A percentile compares a stretch with the other conserved stretches of the same genome.
These are phyloP conservation scores for Phytophthora chlamydospora DNA, from an alignment of 352 stramenopile genomes.

Conservation along the genomic window DNA sequence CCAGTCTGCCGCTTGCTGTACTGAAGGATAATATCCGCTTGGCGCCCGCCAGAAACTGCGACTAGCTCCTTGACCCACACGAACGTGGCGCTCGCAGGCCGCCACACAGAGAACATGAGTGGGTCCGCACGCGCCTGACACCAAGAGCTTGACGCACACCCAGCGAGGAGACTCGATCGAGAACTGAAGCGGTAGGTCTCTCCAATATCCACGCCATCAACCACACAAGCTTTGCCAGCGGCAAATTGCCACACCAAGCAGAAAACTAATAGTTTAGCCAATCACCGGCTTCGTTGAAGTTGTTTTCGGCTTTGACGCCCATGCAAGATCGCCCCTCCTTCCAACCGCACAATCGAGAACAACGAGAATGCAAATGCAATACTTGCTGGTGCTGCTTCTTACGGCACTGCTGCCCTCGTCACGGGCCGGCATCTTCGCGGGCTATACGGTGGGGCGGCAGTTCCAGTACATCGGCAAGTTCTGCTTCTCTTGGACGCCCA, in stretches of 20 bases:
- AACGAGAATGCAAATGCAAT: slow-evolving; percentile 10
- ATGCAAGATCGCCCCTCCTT: slow-evolving; percentile 28
- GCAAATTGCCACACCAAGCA: slow-evolving; percentile 17
- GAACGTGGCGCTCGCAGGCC: slow-evolving; percentile 7
- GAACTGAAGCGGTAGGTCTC: no score
- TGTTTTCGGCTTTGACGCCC: background rate
- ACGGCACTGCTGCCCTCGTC: background rate
- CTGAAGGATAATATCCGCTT: slow-evolving; percentile 20
- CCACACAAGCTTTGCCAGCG: no score
- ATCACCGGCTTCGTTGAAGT: slow-evolving; percentile 33
- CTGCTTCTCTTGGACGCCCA: slow-evolving; percentile 75
- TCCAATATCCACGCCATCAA: background rate
- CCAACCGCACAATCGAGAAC: background rate
- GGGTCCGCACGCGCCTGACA: slow-evolving; percentile 8
- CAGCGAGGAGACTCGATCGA: background rate
- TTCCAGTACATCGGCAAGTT: slow-evolving; percentile 87
- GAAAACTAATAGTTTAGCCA: slow-evolving; percentile 14
- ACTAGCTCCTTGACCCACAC: slow-evolving; percentile 4
- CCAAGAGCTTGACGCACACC: background rate
- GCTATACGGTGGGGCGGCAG: slow-evolving; percentile 69
- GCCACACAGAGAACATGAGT: background rate
- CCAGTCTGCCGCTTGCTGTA: slow-evolving; percentile 8
- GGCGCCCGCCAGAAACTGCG: slow-evolving; percentile 12
- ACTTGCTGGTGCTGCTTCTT: slow-evolving; percentile 22
- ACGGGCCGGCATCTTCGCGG: slow-evolving; percentile 53